Percentiles rank a stretch among this genome's conserved stretches.
phyloP scores from a whole-genome alignment of 129 eudicot species.

The Lonicera japonica region DNA sequence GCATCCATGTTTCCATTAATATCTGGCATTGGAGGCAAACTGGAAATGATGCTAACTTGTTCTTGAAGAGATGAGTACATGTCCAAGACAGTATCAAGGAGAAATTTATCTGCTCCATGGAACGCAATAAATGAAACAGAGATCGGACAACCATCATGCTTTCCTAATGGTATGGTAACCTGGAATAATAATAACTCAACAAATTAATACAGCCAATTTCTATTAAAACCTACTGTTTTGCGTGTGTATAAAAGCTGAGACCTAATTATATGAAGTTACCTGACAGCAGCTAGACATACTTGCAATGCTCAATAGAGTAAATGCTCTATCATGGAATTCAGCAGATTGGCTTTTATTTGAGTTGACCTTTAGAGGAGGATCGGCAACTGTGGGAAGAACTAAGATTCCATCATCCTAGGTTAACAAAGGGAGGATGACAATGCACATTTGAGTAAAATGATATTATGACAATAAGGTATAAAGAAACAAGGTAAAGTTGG shows the following conservation, averaged over 20 bases:
- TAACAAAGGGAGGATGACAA: not conserved
- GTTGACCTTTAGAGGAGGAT: slow-evolving; percentile 56
- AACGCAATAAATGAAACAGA: slow-evolving; percentile 75
- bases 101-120: slow-evolving; percentile 82
- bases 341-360: slow-evolving; percentile 43
- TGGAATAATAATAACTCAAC: slow-evolving; percentile 16
- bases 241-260: not conserved
- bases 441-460: not conserved
- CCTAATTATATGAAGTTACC: slow-evolving; percentile 31
- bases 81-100: slow-evolving; percentile 83
- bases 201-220: not conserved
- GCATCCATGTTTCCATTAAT: slow-evolving; percentile 75
- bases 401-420: slow-evolving; percentile 80
- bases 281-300: slow-evolving; percentile 94
- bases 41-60: slow-evolving; percentile 46
- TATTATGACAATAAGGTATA: not conserved
- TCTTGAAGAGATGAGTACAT: slow-evolving; percentile 72
- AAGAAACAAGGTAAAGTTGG: too few relatives aligned
- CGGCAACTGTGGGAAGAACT: slow-evolving; percentile 76
- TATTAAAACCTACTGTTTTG: not conserved
- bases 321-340: slow-evolving; percentile 58
- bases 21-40: slow-evolving; percentile 47
- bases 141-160: slow-evolving; percentile 51
- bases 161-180: slow-evolving; percentile 80
- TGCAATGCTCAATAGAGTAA: slow-evolving; percentile 63